Evolutionary conservation across 2,329 filamentous ascomycete genomes (phyloP), one percentile per base, ranked within the genome.

Genomic region (Epichloe gansuensis): DNA sequence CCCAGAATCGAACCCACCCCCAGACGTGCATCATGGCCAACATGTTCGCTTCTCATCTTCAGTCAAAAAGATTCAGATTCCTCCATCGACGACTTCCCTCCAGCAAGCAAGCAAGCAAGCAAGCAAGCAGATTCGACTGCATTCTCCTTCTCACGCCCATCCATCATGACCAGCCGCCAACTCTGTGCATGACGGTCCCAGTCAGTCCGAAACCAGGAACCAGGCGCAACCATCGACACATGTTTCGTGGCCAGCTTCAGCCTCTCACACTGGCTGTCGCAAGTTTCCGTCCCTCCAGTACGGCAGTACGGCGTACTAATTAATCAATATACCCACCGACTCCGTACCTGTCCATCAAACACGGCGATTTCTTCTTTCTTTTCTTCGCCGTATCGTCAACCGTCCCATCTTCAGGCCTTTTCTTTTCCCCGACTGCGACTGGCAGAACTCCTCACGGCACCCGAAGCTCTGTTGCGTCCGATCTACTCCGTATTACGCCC

Each of bases 211-310:
- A 58, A 56, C 52, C 49, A 21, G 27, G 27, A 31, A 31, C 27
- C 27, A 50, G 51, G 48, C 54, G 44, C 50, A 25, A 12, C 43
- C 21, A 40, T 35, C 50, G 27, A 52, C 23, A 47, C 46, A 35
- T 35, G 51, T 55, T 53, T 52, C 44, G 38, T 44, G 47, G 52
- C 42, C 40, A 35, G 27, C 27, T 31, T 34, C 45, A 48, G 40
- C 48, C 56, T 57, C 56, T 52, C 47, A 55, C 56, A 52, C 50
- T 54, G 45, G 50, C 46, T 48, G 57, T 58, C 54, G 52, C 57
- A 55, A 40, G 36, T 54, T 50, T 35, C 50, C 34, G 40, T 53
- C 52, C 35, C 42, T 46, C 41, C 50, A 42, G n/a, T 42, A 45
- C 34, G 38, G 39, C 17, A 43, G 35, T 49, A 39, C 38, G 27